Conservation (phyloP, 768 basidiomycete species). For the Boletus subparvulus region DNA sequence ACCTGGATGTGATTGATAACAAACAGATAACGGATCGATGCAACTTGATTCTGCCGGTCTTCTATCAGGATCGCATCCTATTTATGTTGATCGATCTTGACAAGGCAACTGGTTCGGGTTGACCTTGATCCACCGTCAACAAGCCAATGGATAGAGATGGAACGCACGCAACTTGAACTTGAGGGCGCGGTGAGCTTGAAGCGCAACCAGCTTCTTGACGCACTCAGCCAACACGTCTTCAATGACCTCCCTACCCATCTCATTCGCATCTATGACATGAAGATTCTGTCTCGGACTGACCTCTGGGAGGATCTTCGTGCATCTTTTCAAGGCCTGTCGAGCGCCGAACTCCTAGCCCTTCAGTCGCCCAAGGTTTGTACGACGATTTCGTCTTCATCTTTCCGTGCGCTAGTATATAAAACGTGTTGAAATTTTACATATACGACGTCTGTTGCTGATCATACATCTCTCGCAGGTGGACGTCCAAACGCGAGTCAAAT, state of each 20-base stretch:
- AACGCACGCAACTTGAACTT: neutral
- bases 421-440: neutral
- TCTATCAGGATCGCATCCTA: too few species aligned
- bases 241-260: constrained; percentile 17
- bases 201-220: constrained; percentile 8
- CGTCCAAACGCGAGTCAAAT: constrained; percentile 1
- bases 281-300: constrained; percentile 7
- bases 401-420: neutral
- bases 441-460: neutral
- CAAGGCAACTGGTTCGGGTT: neutral
- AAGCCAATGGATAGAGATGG: neutral
- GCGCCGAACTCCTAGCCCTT: constrained; percentile 4
- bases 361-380: constrained; percentile 8
- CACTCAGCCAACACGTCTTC: constrained; percentile 12
- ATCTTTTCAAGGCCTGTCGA: neutral
- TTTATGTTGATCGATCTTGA: neutral
- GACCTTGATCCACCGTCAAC: neutral
- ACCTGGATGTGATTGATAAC: neutral
- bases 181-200: constrained; percentile 1
- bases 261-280: constrained; percentile 11
- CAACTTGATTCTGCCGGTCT: too few species aligned
- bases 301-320: constrained; percentile 11
- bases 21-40: neutral
- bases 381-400: neutral
- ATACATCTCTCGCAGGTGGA: constrained; percentile 1